Base-by-base conservation (phyloP, 345 rosid species). In the Balakata baccata region DNA sequence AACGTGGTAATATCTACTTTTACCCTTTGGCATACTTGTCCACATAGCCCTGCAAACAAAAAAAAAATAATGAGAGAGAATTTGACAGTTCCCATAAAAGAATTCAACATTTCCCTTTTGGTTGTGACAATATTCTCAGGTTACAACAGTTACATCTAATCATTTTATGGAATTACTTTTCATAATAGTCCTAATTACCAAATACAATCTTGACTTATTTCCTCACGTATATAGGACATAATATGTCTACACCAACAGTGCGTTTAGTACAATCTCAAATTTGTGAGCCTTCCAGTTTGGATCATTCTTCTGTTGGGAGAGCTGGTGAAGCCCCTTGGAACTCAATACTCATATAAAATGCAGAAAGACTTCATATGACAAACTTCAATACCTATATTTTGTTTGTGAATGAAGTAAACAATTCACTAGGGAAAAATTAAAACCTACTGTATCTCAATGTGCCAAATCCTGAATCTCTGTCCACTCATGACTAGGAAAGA, bases 1-100 rank as follows among this genome's bases (percentile, higher is more conserved):
- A 72, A 34, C 59, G 46, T 67, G 53, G 51, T 66, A 57, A 46
- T 10, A 63, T 17, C 75, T 20, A 75, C 66, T 65, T 80, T 81
- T 79, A 92, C 68, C 84, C 93, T 68, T 87, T 85, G 63, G 89
- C 96, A 70, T 89, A 92, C 84, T 92, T 92, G 51, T 92, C 90
- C 39, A 92, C 96, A 76, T 87, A 92, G 37, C 98, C 96, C 98
- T 92, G 93, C 78, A 82, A 50, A 22, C 51, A 67, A 20, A 38
- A 43, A 52, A 17, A 5, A 58, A 29, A 29, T 29, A 29, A 43
- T 43, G 6, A 70, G 14, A 7, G 3, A 25, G 39, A 7, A 16
- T 45, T 23, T 51, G 17, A 46, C 41, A 5, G 3, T n/a, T 49
- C 2, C 12, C 50, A 18, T 6, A 38, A 59, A 46, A 3, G 49